Percentiles rank a stretch among this genome's conserved stretches.
Evolutionary conservation across 2,329 filamentous ascomycete genomes (phyloP).

Genomic region (Blastomyces emzantsi): DNA sequence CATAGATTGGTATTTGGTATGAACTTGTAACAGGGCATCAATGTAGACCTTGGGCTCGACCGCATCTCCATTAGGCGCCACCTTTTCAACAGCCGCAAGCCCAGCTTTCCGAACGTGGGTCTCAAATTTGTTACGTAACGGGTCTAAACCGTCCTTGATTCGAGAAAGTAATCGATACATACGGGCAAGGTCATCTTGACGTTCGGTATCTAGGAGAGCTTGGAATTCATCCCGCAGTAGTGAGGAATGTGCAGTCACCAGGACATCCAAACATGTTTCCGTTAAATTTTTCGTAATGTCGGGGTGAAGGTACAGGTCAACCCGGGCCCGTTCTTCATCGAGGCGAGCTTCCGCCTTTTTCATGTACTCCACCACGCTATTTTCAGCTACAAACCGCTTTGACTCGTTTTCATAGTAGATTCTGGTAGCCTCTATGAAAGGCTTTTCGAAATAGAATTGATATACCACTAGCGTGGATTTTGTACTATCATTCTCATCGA

Average conservation of each 20-base stretch:
- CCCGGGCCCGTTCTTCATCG: conserved; percentile 88
- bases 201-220: conserved; percentile 82
- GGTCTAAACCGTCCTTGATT: conserved; percentile 85
- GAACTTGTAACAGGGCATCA: conserved; percentile 85
- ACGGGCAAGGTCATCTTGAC: conserved; percentile 86
- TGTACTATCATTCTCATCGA: conserved; percentile 85
- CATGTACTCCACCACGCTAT: conserved; percentile 98
- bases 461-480: conserved; percentile 97
- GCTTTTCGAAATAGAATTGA: conserved; percentile 80
- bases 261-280: conserved; percentile 75
- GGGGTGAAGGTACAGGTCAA: conserved; percentile 79
- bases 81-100: conserved; percentile 78
- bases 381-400: conserved; percentile 88
- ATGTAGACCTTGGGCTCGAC: conserved; percentile 96
- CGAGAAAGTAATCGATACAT: conserved; percentile 91
- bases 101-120: conserved; percentile 87
- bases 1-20: conserved; percentile 83
- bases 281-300: conserved; percentile 81
- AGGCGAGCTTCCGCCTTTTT: conserved; percentile 92
- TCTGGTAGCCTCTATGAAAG: conserved; percentile 77
- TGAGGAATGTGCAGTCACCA: conserved; percentile 78
- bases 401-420: conserved; percentile 88
- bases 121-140: conserved; percentile 79
- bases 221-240: conserved; percentile 96
- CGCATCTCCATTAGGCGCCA: conserved; percentile 76